Base-by-base conservation (phyloP, 2,329 filamentous ascomycete species). In the Seiridium cupressi region DNA sequence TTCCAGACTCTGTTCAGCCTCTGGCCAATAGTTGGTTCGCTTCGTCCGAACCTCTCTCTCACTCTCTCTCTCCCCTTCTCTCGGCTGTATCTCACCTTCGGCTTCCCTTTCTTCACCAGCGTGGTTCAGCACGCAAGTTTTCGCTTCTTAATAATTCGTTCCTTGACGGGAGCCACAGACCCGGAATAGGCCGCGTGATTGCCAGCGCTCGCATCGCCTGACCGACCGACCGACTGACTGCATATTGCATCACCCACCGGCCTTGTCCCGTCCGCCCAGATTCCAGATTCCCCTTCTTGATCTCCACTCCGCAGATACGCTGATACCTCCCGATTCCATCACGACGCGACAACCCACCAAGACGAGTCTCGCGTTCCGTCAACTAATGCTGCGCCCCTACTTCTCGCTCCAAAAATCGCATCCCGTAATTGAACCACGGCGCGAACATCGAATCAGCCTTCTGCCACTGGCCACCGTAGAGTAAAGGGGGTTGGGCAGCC, bases 1-100 rank as follows among this genome's bases (percentile, higher is more conserved):
- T 8, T 73, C 79, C 76, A 79, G 78, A 77, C 75, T 78, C 40
- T 57, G 55, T 57, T 57, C 55, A 57, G 55, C 55, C 55, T 57
- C 55, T 57, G 26, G 32, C 32, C 31, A 32, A 26, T 35, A 35
- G 49, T 38, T 35, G 31, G 35, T n/a, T 35, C 49, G 38, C 35
- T 51, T 51, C 49, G 38, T 51, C 49, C 49, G 49, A 51, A 35
- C 49, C 49, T 35, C 35, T 49, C 47, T 49, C 47, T 49, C 49
- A 35, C 32, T 51, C 35, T 35, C 35, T 51, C 49, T 48, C 49
- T 51, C 32, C 35, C 49, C n/a, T 35, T 35, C 32, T 32, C 35
- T 51, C 38, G 35, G 10, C 32, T 35, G 49, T 51, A 35, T 35
- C 49, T 35, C 31, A 51, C 49, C 49, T 51, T 51, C 49, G 38